Evolutionary conservation across 306 rosid genomes (phyloP).

Genomic region (Ceratonia siliqua): DNA sequence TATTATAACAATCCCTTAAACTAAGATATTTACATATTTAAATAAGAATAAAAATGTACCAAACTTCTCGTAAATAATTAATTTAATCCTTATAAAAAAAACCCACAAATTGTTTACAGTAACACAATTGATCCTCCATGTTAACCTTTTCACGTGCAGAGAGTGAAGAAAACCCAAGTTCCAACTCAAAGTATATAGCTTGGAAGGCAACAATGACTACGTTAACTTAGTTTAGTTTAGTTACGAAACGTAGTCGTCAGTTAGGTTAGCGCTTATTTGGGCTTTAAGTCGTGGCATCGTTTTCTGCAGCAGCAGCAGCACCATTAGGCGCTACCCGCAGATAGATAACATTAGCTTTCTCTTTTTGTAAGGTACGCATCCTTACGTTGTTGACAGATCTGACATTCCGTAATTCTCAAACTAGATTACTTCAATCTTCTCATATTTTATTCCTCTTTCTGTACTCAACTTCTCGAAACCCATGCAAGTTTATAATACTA

Average conservation of each 20-base stretch:
- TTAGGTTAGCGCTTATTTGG: conserved; percentile 30
- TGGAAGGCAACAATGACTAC: too few relatives aligned
- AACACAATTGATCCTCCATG: not conserved
- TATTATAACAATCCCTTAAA: too few relatives aligned
- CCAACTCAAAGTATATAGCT: not conserved
- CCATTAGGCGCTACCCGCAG: too few relatives aligned
- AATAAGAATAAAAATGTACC: not conserved
- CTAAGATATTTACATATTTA: too few relatives aligned
- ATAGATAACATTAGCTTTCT: conserved; percentile 18
- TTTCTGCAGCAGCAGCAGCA: conserved; percentile 17
- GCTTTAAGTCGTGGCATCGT: conserved; percentile 33
- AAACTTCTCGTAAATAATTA: too few relatives aligned
- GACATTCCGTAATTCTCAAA: conserved; percentile 82
- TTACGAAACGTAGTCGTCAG: not conserved
- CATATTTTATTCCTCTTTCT: not conserved
- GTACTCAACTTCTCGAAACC: conserved; percentile 50
- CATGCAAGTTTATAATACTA: conserved; percentile 50
- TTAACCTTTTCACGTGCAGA: conserved; percentile 17
- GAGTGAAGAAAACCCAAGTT: conserved; percentile 1
- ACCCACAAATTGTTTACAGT: not conserved
- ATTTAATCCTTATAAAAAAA: too few relatives aligned
- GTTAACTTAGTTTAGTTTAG: too few relatives aligned
- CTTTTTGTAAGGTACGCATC: conserved; percentile 44
- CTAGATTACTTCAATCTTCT: conserved; percentile 23
- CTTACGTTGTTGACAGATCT: conserved; percentile 52